These are phyloP conservation scores for Botrytis deweyae DNA, from an alignment of 2,329 filamentous ascomycete genomes.

Conservation along the genomic window DNA sequence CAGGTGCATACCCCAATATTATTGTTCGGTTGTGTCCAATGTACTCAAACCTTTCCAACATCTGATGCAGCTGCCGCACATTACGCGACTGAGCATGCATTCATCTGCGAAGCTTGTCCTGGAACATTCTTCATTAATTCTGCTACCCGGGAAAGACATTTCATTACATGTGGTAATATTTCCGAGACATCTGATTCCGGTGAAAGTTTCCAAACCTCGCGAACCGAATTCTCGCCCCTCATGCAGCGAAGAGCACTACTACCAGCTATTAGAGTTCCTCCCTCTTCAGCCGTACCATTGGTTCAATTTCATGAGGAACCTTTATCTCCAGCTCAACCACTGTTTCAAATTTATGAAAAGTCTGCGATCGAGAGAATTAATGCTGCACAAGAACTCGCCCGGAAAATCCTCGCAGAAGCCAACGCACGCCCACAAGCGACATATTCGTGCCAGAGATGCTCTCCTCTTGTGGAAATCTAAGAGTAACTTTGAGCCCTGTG, in stretches of 20 bases:
- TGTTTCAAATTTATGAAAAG: neutral
- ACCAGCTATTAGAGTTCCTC: neutral
- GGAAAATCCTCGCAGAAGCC: neutral
- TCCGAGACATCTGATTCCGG: neutral
- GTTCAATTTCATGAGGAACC: neutral
- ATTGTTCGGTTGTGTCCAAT: neutral
- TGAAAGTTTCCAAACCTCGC: neutral
- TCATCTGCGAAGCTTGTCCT: constrained; percentile 5
- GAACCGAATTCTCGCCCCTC: neutral
- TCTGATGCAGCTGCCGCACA: neutral
- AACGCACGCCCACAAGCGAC: neutral
- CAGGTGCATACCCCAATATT: neutral
- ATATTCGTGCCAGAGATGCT: neutral
- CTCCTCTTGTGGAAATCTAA: neutral
- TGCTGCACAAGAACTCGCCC: neutral
- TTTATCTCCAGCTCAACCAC: neutral
- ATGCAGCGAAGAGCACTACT: neutral
- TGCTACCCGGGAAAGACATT: neutral
- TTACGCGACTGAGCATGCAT: neutral
- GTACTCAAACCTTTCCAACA: neutral
- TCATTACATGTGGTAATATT: neutral
- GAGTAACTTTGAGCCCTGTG: neutral
- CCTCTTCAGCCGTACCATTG: neutral
- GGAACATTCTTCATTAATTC: neutral
- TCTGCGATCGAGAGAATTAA: too few relatives aligned